These are phyloP conservation scores for Pugionium cornutum DNA, from an alignment of 345 rosid genomes.

Conservation along the genomic window DNA sequence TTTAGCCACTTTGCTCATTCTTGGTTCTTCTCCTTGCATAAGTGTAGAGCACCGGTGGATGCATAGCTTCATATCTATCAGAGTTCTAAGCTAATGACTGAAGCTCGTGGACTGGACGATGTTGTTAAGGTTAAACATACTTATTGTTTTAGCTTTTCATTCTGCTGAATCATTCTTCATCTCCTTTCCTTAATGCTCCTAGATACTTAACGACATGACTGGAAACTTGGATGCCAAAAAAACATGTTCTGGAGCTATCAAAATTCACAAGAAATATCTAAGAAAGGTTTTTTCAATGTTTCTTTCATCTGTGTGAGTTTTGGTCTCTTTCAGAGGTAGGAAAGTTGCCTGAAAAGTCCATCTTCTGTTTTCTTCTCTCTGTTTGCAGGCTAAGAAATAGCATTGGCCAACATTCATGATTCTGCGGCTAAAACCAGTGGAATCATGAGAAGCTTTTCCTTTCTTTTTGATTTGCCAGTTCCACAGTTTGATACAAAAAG, in stretches of 20 bases:
- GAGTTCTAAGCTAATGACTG: constrained; percentile 62
- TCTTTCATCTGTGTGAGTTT: not conserved
- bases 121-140: constrained; percentile 68
- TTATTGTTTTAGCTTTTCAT: not conserved
- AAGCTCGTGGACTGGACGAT: constrained; percentile 95
- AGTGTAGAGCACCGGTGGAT: too few relatives aligned
- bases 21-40: too few relatives aligned
- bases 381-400: constrained; percentile 50
- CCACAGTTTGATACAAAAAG: too few relatives aligned
- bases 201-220: constrained; percentile 89
- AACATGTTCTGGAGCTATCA: constrained; percentile 87
- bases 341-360: not conserved
- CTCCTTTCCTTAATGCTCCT: constrained; percentile 4
- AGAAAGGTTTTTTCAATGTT: constrained; percentile 57
- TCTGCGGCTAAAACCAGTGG: not conserved
- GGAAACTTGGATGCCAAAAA: constrained; percentile 90
- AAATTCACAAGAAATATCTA: constrained; percentile 88
- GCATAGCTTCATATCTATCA: too few relatives aligned
- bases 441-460: too few relatives aligned
- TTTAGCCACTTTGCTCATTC: too few relatives aligned
- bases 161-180: constrained; percentile 2
- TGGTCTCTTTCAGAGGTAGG: too few relatives aligned
- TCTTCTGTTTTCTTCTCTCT: constrained; percentile 17
- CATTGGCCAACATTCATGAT: constrained; percentile 22
- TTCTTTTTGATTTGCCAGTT: too few relatives aligned